Evolutionary conservation across 2,329 filamentous ascomycete genomes (phyloP), one percentile per base, ranked within the genome.

Genomic region (Sclerotinia sclerotiorum): DNA sequence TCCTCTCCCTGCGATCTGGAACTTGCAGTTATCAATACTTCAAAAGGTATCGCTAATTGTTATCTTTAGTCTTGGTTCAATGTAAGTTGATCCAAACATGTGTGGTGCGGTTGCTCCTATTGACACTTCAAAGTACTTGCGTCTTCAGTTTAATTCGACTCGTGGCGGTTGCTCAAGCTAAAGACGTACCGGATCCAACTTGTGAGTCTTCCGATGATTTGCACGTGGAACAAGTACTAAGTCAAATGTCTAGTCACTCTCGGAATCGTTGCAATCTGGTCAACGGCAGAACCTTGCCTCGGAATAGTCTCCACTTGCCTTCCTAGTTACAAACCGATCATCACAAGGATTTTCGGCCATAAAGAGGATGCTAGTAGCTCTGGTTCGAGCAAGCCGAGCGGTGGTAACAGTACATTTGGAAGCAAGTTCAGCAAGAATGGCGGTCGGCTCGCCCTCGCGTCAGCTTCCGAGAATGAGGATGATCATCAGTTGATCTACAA

Each of bases 21-120:
- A 57, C 5, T 57, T 57, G 35, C 55, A 57, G 6, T 57, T 57
- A 57, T 57, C n/a, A 27, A 42, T 42, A 57, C 55, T 56, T 24
- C 54, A 56, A 15, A 56, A 56, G 24, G 6, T 56, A 21, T 39
- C 32, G 2, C 8, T 57, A 17, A 57, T 57, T 57, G 55, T 35
- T 42, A 57, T 57, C 35, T 57, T 57, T 21, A 19, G 55, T 35
- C 55, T 57, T 8, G 35, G 55, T 5, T 57, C 32, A 2, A n/a
- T 57, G 55, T 57, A 42, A 42, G 35, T 57, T 24, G n/a, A 42
- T 42, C 17, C 35, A 42, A 42, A 5, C 6, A 42, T 15, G 35
- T 57, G 4, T 2, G 24, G 17, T 42, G 35, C 10, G 5, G 8
- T 57, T 42, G 8, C 55, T 57, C 55, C 15, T 42, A 42, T 42